These are phyloP conservation scores for Collariella sp. DNA, from an alignment of 495 filamentous ascomycete species.

Conservation along the genomic window DNA sequence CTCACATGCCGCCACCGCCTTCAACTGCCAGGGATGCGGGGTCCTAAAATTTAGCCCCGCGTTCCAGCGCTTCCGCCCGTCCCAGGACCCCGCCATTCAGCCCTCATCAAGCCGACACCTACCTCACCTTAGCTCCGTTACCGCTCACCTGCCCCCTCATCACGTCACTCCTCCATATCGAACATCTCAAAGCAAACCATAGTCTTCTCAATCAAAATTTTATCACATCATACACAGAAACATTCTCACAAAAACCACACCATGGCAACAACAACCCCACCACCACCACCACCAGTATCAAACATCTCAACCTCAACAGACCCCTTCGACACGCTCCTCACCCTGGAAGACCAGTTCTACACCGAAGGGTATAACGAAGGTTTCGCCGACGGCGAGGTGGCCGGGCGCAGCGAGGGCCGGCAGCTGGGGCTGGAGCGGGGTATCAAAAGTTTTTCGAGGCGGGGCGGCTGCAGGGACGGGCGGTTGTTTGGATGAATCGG, in stretches of 20 bases:
- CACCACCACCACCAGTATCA: background rate
- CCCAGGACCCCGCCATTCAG: conserved; percentile 3
- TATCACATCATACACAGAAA: background rate
- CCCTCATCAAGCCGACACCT: background rate
- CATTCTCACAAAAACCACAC: background rate
- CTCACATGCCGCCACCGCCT: background rate
- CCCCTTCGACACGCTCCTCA: conserved; percentile 62
- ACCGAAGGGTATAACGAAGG: conserved; percentile 73
- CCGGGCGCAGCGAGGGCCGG: conserved; percentile 80
- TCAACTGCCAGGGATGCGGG: conserved; percentile 4
- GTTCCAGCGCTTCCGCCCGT: background rate
- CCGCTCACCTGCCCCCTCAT: background rate
- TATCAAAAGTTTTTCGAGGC: conserved; percentile 82
- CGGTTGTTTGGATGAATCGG: conserved; percentile 64
- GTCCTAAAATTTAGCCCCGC: conserved; percentile 8
- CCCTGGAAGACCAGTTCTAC: conserved; percentile 79
- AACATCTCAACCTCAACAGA: conserved; percentile 35
- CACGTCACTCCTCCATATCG: background rate
- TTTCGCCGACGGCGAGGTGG: conserved; percentile 61
- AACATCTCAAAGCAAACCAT: too few species aligned
- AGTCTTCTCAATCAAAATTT: background rate
- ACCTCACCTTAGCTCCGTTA: too few species aligned
- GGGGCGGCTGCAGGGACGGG: conserved; percentile 73
- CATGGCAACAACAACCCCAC: background rate
- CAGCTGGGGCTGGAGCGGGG: conserved; percentile 81